phyloP scores from a whole-genome alignment of 2,329 filamentous ascomycete genomes.

The Penicillium griseofulvum region DNA sequence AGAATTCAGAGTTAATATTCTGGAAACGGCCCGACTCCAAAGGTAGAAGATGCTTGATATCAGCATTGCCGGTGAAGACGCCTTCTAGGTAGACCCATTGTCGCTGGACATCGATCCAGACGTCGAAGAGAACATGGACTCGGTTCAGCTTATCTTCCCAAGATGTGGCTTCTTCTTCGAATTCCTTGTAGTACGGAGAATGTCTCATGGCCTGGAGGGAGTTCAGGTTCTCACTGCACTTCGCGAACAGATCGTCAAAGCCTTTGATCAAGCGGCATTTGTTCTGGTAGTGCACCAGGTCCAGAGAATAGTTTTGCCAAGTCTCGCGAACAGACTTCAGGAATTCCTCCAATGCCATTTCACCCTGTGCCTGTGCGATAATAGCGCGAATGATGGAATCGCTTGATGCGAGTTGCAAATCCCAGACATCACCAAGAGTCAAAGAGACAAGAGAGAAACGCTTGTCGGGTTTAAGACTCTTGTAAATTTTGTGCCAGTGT shows the following conservation, averaged over 20 bases:
- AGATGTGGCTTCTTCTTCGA: slow-evolving; percentile 91
- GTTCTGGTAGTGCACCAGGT: slow-evolving; percentile 95
- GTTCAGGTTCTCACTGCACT: slow-evolving; percentile 97
- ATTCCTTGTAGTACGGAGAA: slow-evolving; percentile 98
- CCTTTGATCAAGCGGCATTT: slow-evolving; percentile 96
- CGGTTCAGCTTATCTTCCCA: slow-evolving; percentile 99
- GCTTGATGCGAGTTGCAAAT: slow-evolving; percentile 83
- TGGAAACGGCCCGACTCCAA: slow-evolving; percentile 96
- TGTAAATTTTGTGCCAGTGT: slow-evolving; percentile 98
- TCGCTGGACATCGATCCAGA: slow-evolving; percentile 99
- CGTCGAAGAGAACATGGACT: slow-evolving; percentile 95
- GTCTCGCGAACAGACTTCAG: slow-evolving; percentile 93
- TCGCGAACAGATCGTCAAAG: slow-evolving; percentile 97
- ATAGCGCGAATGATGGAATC: slow-evolving; percentile 89
- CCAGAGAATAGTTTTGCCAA: slow-evolving; percentile 92
- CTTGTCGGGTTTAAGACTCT: slow-evolving; percentile 86
- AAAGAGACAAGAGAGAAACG: slow-evolving; percentile 91
- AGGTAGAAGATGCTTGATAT: slow-evolving; percentile 96
- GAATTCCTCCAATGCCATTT: slow-evolving; percentile 98
- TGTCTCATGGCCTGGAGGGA: slow-evolving; percentile 98
- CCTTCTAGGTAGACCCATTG: slow-evolving; percentile 99
- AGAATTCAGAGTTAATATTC: slow-evolving; percentile 99
- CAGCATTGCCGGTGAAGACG: slow-evolving; percentile 96
- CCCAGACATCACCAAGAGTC: slow-evolving; percentile 98
- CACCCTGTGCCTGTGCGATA: slow-evolving; percentile 91